Base-by-base conservation (phyloP, 805 yeast genomes). In the Metschnikowia shivogae region DNA sequence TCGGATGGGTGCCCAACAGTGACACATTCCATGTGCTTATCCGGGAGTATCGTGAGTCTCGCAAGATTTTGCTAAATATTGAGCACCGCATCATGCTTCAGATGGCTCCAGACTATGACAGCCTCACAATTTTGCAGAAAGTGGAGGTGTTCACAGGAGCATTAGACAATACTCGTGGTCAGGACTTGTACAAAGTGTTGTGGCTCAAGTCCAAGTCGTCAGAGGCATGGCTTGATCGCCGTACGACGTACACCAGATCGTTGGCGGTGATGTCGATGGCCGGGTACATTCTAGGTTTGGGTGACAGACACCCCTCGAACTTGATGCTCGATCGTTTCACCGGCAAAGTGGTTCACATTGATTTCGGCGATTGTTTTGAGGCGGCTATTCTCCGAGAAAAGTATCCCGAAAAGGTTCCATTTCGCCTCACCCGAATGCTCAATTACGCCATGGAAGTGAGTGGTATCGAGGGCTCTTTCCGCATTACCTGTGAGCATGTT, bases 261-360 rank as follows among this genome's bases (percentile, higher is more conserved):
- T 72, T 93, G 52, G 99, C 99, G 0, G 97, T 89, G 5, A 95
- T 93, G 98, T 92, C 98, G 0, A 93, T 93, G 97, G 96, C 86
- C 35, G 99, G 99, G 1, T 93, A 93, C 63, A 92, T 93, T 43
- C 73, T 93, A 20, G 99, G 99, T 11, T 74, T 93, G 17, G 99
- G 99, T 49, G 99, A 93, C 63, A 80, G 99, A 50, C 99, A 93
- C 65, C 99, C 99, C 24, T 88, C 97, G 27, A 93, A 93, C 60
- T 76, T 93, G 67, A 88, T 93, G 97, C 78, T 93, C 67, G 96
- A 92, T 63, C 73, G 97, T 51, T 79, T 84, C 40, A 89, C 98
- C 0, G 99, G 99, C 49, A 89, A 92, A 59, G 97, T 93, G 42
- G 79, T 93, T 32, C 99, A 93, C 62, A 92, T 93, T 66, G 99